A percentile compares a stretch with the other conserved stretches of the same genome.
These are phyloP conservation scores for Serendipita sp. DNA, from an alignment of 768 basidiomycete genomes.

Conservation along the genomic window DNA sequence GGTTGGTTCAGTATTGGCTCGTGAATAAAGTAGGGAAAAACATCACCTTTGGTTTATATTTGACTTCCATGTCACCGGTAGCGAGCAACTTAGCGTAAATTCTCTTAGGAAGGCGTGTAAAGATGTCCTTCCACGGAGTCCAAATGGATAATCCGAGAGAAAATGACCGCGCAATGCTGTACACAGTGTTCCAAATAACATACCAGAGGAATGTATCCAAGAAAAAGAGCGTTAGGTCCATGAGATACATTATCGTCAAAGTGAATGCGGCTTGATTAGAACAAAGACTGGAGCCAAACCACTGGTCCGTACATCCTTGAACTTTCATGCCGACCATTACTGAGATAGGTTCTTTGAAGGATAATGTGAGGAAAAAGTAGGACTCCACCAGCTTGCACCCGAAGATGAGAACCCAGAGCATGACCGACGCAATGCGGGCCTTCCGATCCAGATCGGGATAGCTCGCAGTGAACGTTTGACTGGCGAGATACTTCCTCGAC, in stretches of 20 bases:
- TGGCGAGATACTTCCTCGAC: constrained; percentile 90
- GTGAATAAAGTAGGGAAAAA: not conserved
- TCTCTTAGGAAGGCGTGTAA: constrained; percentile 84
- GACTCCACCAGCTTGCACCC: constrained; percentile 94
- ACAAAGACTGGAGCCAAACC: constrained; percentile 72
- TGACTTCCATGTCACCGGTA: constrained; percentile 89
- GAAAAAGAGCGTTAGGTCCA: constrained; percentile 96
- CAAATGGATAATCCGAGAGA: constrained; percentile 86
- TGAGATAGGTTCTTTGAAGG: constrained; percentile 81
- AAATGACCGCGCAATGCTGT: constrained; percentile 78
- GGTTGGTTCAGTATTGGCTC: not conserved
- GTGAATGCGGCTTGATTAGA: constrained; percentile 89
- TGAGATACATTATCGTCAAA: constrained; percentile 93
- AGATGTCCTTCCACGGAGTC: constrained; percentile 99
- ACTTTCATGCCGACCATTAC: constrained; percentile 97
- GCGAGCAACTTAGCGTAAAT: constrained; percentile 93
- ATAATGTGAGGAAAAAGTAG: constrained; percentile 93
- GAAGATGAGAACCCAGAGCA: constrained; percentile 85
- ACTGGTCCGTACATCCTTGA: constrained; percentile 74
- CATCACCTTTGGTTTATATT: constrained; percentile 96
- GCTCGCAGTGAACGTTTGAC: constrained; percentile 94
- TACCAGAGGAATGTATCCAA: constrained; percentile 99
- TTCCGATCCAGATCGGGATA: constrained; percentile 54
- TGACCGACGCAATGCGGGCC: constrained; percentile 60
- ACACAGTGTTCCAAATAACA: constrained; percentile 97